Evolutionary conservation across 306 rosid genomes (phyloP), one percentile per base, ranked within the genome.

Genomic region (Trifolium fragiferum): DNA sequence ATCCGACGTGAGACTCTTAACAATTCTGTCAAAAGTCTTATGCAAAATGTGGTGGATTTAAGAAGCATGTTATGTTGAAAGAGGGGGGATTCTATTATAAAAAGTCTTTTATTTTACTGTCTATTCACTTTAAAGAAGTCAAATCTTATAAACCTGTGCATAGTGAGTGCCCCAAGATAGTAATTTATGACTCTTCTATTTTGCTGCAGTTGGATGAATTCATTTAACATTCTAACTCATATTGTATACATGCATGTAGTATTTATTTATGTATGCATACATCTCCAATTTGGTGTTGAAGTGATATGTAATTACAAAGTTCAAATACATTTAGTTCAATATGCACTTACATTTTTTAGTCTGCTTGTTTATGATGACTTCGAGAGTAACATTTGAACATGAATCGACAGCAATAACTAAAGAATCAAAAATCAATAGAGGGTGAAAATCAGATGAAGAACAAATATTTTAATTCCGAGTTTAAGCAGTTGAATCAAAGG

Each of bases 381-480:
- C 37, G 32, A 37, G 70, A 55, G 19, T 33, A 70, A 23, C 65
- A 55, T 70, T 59, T 76, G 59, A 57, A 47, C 59, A 76, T 23
- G 32, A 18, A 19, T 60, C 37, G 5, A 41, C 37, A 38, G 30
- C 73, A 69, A 76, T 25, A 60, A 65, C 47, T 47, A 44, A 70
- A 43, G 62, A 71, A 61, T 46, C 44, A 49, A 70, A 53, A 60
- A 46, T 67, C 74, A 55, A 37, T 25, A 66, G 51, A 23, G 54
- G 75, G 64, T 23, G 54, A 62, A 72, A 82, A 66, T 35, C 21
- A 43, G 85, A 82, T 88, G 85, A 82, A 89, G 84, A 82, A 79
- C 70, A 54, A 10, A 57, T 53, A 3, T 49, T 25, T 76, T 23
- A 20, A 81, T 12, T 23, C 23, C 53, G n/a, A 62, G 35, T 53